These are phyloP conservation scores for Sisymbrium altissimum DNA, from an alignment of 345 rosid genomes.

Conservation along the genomic window DNA sequence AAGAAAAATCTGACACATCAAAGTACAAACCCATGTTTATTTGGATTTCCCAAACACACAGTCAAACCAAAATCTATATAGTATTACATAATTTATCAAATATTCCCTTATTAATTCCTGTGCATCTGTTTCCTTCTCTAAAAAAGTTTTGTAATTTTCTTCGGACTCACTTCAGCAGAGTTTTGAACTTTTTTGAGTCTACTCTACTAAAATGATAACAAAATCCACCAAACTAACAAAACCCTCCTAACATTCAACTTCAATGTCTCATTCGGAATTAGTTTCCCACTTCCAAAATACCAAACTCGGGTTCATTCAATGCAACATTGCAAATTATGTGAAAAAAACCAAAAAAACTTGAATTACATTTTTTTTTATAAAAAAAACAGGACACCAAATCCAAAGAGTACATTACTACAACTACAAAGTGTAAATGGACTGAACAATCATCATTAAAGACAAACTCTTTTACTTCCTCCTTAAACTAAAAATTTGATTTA, in stretches of 20 bases:
- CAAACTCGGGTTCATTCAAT: constrained; percentile 26
- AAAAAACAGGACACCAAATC: constrained; percentile 5
- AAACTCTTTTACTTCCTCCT: not conserved
- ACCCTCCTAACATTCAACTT: constrained; percentile 22
- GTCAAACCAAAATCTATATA: constrained; percentile 28
- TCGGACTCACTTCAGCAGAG: not conserved
- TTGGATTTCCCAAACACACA: constrained; percentile 26
- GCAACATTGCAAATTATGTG: constrained; percentile 26
- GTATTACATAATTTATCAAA: constrained; percentile 1
- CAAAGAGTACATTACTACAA: constrained; percentile 21
- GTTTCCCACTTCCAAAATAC: constrained; percentile 1
- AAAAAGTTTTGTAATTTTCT: not conserved
- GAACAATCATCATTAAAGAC: constrained; percentile 22
- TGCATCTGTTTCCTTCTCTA: not conserved
- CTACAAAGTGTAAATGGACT: constrained; percentile 11
- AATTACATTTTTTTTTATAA: not conserved
- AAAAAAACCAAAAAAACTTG: not conserved
- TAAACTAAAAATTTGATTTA: no score
- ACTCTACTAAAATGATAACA: not conserved
- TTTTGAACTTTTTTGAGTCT: not conserved
- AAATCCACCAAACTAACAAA: not conserved
- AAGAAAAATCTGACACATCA: constrained; percentile 33
- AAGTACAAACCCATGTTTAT: constrained; percentile 33
- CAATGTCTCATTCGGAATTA: not conserved
- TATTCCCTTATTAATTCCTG: constrained; percentile 9